Evolutionary conservation across 2,329 filamentous ascomycete species (phyloP).

Genomic region (Cercospora zeae-maydis): DNA sequence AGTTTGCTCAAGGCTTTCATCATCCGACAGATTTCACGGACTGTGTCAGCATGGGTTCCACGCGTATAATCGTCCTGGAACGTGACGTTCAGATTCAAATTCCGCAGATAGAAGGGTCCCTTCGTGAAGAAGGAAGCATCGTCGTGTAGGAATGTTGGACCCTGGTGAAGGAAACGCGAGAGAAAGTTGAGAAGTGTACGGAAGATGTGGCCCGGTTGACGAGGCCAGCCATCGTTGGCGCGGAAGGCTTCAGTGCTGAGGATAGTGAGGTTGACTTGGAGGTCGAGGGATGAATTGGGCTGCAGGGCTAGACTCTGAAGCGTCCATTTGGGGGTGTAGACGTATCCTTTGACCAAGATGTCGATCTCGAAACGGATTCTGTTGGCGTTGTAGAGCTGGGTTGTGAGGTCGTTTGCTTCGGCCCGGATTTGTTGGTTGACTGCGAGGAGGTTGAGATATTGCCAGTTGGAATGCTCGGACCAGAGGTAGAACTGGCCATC

Average conservation of each 20-base stretch:
- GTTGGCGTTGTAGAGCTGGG: slow-evolving; percentile 11
- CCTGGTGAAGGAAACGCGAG: slow-evolving; percentile 24
- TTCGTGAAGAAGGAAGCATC: slow-evolving; percentile 7
- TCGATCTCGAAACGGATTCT: slow-evolving; percentile 22
- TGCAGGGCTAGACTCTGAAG: slow-evolving; percentile 18
- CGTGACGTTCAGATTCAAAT: slow-evolving; percentile 17
- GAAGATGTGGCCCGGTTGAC: slow-evolving; percentile 20
- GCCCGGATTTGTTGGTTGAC: slow-evolving; percentile 22
- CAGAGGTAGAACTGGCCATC: slow-evolving; percentile 20
- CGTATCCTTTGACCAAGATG: slow-evolving; percentile 24
- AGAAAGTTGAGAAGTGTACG: slow-evolving; percentile 23
- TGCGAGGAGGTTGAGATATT: slow-evolving; percentile 6
- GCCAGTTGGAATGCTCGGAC: slow-evolving; percentile 15
- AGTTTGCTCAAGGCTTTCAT: slow-evolving; percentile 22
- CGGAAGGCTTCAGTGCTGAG: slow-evolving; percentile 29
- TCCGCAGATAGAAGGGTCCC: slow-evolving; percentile 21
- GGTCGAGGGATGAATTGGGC: slow-evolving; percentile 14
- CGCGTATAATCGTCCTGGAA: slow-evolving; percentile 28
- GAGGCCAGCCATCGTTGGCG: slow-evolving; percentile 21
- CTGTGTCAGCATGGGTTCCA: slow-evolving; percentile 20
- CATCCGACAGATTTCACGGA: slow-evolving; percentile 21
- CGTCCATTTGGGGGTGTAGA: slow-evolving; percentile 28
- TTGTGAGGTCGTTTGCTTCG: slow-evolving; percentile 20
- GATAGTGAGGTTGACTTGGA: slow-evolving; percentile 25
- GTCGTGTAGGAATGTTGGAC: slow-evolving; percentile 20